phyloP scores from a whole-genome alignment of 108 stramenopile genomes.

The Nannochloropsis salina region DNA sequence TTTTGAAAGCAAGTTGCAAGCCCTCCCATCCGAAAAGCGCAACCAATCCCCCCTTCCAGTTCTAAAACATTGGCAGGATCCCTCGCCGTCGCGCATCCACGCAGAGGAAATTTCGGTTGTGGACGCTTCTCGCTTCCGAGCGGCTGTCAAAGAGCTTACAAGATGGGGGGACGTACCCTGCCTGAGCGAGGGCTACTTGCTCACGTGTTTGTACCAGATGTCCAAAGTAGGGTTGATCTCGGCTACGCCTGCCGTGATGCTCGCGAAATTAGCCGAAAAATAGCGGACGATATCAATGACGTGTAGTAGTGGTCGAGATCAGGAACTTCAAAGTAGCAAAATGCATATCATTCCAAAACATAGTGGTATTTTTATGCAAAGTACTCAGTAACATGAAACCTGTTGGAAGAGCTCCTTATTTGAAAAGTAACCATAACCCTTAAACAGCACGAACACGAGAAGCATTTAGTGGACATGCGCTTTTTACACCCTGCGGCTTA shows the following conservation, averaged over 20 bases:
- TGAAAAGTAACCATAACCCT: too few species aligned
- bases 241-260: neutral
- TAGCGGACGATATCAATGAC: too few species aligned
- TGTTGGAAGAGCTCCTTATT: too few species aligned
- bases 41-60: constrained; percentile 7
- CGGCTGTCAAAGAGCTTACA: neutral
- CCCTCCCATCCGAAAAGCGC: neutral
- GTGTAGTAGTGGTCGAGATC: too few species aligned
- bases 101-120: neutral
- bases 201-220: constrained; percentile 5
- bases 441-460: too few species aligned
- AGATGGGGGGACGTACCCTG: neutral
- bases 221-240: neutral
- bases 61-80: neutral
- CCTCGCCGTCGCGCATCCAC: neutral
- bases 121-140: neutral
- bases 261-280: too few species aligned
- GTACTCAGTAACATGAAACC: too few species aligned
- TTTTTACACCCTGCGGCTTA: too few species aligned
- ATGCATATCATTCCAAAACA: too few species aligned
- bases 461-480: too few species aligned
- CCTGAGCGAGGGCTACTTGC: neutral
- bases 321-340: too few species aligned
- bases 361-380: too few species aligned
- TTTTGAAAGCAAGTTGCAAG: neutral